Conservation (phyloP, 1,139 yeast genomes). For the Yamadazyma epiphylla region DNA sequence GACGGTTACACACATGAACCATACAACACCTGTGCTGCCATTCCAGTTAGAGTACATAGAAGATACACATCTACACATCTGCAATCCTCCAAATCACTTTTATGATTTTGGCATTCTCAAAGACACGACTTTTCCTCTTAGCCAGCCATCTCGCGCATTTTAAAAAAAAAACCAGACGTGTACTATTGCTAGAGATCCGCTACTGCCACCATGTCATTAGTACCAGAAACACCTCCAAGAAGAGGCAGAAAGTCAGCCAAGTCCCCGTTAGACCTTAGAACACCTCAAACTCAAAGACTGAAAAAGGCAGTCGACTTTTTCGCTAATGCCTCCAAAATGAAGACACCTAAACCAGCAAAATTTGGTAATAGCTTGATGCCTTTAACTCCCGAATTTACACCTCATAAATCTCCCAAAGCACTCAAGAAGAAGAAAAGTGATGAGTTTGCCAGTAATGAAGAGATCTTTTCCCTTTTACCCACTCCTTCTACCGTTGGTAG, state of each 20-base stretch:
- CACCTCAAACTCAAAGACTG: constrained; percentile 12
- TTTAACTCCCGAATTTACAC: constrained; percentile 34
- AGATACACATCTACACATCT: no score
- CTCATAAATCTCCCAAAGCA: constrained; percentile 26
- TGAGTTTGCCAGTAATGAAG: background rate
- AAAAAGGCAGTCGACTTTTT: constrained; percentile 6
- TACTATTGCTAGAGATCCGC: no score
- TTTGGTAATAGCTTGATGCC: constrained; percentile 14
- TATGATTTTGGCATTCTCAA: no score
- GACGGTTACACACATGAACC: no score
- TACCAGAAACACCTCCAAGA: constrained; percentile 15
- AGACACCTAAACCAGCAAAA: constrained; percentile 4
- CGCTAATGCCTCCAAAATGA: constrained; percentile 1
- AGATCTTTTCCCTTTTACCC: constrained; percentile 24
- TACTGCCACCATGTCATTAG: constrained; percentile 8
- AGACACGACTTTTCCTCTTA: no score
- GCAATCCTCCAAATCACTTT: no score
- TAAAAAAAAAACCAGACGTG: no score
- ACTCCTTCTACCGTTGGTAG: constrained; percentile 41
- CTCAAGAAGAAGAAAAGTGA: constrained; percentile 12
- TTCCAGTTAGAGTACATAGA: no score
- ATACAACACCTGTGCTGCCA: no score
- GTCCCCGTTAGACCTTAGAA: constrained; percentile 8
- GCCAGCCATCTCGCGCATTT: no score
- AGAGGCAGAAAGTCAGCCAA: constrained; percentile 4